Base-by-base conservation (phyloP, 2,329 filamentous ascomycete genomes). In the Hypomyces perniciosus region DNA sequence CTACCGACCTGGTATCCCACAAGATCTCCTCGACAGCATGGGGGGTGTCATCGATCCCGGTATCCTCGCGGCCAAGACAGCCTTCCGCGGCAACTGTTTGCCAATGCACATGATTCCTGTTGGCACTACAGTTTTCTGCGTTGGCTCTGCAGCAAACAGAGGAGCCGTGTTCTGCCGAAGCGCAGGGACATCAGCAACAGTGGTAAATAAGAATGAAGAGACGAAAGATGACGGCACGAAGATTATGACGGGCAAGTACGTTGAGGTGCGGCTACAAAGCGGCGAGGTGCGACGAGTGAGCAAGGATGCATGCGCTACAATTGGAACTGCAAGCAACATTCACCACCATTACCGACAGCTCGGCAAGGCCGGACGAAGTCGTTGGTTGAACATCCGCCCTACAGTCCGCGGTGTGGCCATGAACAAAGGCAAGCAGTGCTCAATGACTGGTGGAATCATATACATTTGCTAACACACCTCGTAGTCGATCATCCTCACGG, bases 351-450 rank as follows among this genome's bases (percentile, higher is more conserved):
- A 95, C 70, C 79, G 83, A 58, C 89, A 93, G 65, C 79, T 99
- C 51, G 95, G 95, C 62, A 99, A 99, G 75, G 93, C 93, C 61
- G 93, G 93, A 65, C 83, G 95, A 62, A 90, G 86, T 61, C 83
- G 93, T 64, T 96, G 90, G 91, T 72, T 97, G 59, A 93, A 93
- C 65, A 96, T 95, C 65, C 80, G 93, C 60, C 93, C 93, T 12
- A 96, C 93, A 1, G 93, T 99, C 41, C 85, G 95, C 76, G 95
- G 93, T 86, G 74, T 97, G 62, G 93, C 95, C 56, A 99, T 99
- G 95, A 99, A 99, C 76, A 90, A 92, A 68, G 83, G 87, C 89
- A 73, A 65, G 79, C 69, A 27, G 35, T 33, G 27, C 40, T 20
- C n/a, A 37, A 20, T 29, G 7, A 29, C 2, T 9, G 12, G 8